phyloP scores from a whole-genome alignment of 441 rosid species.

The Populus trichocarpa region DNA sequence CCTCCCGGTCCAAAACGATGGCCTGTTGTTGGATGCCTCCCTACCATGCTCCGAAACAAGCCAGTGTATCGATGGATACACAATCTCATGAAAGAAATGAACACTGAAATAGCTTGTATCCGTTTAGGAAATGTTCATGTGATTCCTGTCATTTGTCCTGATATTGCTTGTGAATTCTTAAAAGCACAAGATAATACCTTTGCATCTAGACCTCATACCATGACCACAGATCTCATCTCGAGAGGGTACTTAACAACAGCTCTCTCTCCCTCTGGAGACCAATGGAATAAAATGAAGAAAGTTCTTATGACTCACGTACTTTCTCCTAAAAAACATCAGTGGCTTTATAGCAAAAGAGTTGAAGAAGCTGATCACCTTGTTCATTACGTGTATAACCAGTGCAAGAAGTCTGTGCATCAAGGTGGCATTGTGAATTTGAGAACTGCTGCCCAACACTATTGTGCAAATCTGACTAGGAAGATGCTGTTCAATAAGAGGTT shows the following conservation, averaged over 20 bases:
- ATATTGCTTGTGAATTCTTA: slow-evolving; percentile 45
- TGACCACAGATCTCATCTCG: slow-evolving; percentile 12
- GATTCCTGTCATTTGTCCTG: slow-evolving; percentile 45
- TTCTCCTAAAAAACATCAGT: slow-evolving; percentile 22
- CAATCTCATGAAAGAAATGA: slow-evolving; percentile 38
- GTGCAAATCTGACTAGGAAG: slow-evolving; percentile 44
- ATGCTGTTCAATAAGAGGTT: slow-evolving; percentile 38
- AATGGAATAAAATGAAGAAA: slow-evolving; percentile 63
- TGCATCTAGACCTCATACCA: slow-evolving; percentile 36
- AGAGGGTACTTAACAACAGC: slow-evolving; percentile 25
- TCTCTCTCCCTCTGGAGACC: slow-evolving; percentile 34
- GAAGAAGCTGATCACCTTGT: slow-evolving; percentile 54
- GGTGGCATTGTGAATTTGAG: slow-evolving; percentile 33
- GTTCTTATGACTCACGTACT: slow-evolving; percentile 35
- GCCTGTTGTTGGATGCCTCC: slow-evolving; percentile 50
- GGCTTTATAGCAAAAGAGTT: slow-evolving; percentile 26
- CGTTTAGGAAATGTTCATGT: slow-evolving; percentile 46
- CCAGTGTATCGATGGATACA: slow-evolving; percentile 49
- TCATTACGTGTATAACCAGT: slow-evolving; percentile 28
- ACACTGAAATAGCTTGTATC: slow-evolving; percentile 51
- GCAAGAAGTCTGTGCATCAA: background rate
- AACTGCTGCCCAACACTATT: slow-evolving; percentile 30
- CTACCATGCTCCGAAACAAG: slow-evolving; percentile 27
- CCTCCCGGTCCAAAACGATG: slow-evolving; percentile 61
- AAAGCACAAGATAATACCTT: slow-evolving; percentile 43